Percentiles rank a stretch among this genome's conserved stretches.
These are phyloP conservation scores for Termitomyces bulborhizus DNA, from an alignment of 768 basidiomycete species.

Conservation along the genomic window DNA sequence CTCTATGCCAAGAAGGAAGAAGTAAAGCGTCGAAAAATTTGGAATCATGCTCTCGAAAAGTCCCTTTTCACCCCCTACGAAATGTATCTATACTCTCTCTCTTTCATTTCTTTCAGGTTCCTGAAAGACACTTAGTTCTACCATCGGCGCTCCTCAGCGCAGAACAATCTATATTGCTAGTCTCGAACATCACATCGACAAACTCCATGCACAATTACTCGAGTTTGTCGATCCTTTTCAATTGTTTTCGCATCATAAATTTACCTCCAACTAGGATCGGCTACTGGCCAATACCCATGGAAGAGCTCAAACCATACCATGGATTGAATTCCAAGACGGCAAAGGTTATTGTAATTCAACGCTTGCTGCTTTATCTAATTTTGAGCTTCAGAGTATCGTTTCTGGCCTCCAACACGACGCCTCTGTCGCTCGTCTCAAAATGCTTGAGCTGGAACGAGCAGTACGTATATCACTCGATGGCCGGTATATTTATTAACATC, in stretches of 20 bases:
- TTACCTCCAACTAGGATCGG: conserved; percentile 26
- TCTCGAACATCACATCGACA: conserved; percentile 68
- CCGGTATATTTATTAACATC: neutral
- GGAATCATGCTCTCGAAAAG: conserved; percentile 76
- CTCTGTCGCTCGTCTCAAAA: conserved; percentile 49
- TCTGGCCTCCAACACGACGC: conserved; percentile 64
- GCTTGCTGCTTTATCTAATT: neutral
- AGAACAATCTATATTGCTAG: conserved; percentile 69
- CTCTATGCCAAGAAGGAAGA: conserved; percentile 59
- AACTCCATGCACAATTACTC: conserved; percentile 53
- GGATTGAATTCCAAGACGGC: conserved; percentile 75
- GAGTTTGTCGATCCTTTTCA: conserved; percentile 19
- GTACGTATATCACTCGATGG: conserved; percentile 32
- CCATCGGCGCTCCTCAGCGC: conserved; percentile 59
- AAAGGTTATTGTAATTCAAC: conserved; percentile 38
- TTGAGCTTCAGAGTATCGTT: conserved; percentile 55
- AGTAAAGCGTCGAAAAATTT: conserved; percentile 65
- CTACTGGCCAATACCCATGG: conserved; percentile 49
- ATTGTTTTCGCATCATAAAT: neutral
- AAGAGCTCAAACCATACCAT: conserved; percentile 54
- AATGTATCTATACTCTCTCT: conserved; percentile 31
- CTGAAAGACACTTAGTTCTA: conserved; percentile 37
- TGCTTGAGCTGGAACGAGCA: conserved; percentile 64
- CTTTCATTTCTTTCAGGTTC: neutral
- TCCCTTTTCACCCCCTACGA: conserved; percentile 61